A percentile compares a stretch with the other conserved stretches of the same genome.
Evolutionary conservation across 768 basidiomycete species (phyloP).

Genomic region (Lactarius tabidus): DNA sequence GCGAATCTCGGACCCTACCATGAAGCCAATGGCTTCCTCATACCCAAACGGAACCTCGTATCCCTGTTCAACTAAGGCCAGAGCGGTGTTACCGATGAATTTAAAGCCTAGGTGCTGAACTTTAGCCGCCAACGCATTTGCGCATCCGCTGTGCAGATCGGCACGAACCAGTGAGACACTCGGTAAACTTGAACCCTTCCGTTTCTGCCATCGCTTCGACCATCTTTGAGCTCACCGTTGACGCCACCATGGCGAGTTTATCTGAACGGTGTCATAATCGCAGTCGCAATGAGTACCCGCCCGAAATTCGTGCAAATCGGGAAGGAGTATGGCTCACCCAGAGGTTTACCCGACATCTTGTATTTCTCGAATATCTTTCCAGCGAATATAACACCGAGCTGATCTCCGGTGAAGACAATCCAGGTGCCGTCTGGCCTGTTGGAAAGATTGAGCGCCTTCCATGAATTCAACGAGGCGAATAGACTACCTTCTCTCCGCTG

Average conservation of each 20-base stretch:
- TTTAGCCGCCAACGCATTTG: constrained; percentile 12
- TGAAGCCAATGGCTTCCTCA: constrained; percentile 90
- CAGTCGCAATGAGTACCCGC: background rate
- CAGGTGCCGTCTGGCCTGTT: constrained; percentile 48
- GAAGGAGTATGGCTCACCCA: constrained; percentile 33
- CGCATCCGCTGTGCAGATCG: background rate
- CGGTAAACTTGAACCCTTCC: constrained; percentile 81
- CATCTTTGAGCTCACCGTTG: constrained; percentile 91
- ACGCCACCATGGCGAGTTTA: constrained; percentile 80
- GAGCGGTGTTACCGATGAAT: constrained; percentile 81
- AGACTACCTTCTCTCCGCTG: constrained; percentile 62
- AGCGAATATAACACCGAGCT: constrained; percentile 63
- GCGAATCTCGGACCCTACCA: constrained; percentile 74
- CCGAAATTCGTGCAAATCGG: background rate
- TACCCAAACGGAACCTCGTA: constrained; percentile 74
- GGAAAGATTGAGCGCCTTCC: constrained; percentile 28
- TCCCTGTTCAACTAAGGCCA: constrained; percentile 59
- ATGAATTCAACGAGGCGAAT: background rate
- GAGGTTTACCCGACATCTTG: constrained; percentile 42
- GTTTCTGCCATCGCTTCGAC: constrained; percentile 65
- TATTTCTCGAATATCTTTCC: constrained; percentile 42
- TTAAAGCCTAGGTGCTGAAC: constrained; percentile 61
- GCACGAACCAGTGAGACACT: constrained; percentile 75
- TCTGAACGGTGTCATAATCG: constrained; percentile 44
- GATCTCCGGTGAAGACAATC: constrained; percentile 78